These are phyloP conservation scores for Sclerospora graminicola DNA, from an alignment of 352 stramenopile genomes.

Conservation along the genomic window DNA sequence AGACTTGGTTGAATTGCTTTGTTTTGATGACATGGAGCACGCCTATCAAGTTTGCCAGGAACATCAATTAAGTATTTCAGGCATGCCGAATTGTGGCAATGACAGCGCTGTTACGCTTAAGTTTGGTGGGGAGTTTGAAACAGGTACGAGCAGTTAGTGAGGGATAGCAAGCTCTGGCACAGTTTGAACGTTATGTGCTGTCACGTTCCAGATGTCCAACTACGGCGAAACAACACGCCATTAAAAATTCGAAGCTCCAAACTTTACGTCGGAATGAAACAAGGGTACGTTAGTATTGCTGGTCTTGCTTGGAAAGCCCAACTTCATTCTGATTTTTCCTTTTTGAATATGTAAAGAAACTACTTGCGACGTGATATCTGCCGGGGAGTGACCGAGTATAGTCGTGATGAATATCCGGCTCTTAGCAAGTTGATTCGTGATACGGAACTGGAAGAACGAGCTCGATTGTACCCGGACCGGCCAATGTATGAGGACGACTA, in stretches of 20 bases:
- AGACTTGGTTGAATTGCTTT: slow-evolving; percentile 54
- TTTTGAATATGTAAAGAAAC: slow-evolving; percentile 22
- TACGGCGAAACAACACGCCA: slow-evolving; percentile 57
- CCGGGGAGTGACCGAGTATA: slow-evolving; percentile 76
- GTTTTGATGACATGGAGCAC: slow-evolving; percentile 77
- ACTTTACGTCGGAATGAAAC: slow-evolving; percentile 69
- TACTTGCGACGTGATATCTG: slow-evolving; percentile 63
- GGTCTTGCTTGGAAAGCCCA: neutral
- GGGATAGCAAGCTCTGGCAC: neutral
- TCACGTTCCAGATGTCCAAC: slow-evolving; percentile 36
- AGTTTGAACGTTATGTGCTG: slow-evolving; percentile 2
- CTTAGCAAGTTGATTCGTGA: slow-evolving; percentile 66
- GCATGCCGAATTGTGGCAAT: slow-evolving; percentile 29
- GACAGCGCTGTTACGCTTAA: slow-evolving; percentile 45
- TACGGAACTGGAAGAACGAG: slow-evolving; percentile 42
- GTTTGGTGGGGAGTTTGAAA: slow-evolving; percentile 71
- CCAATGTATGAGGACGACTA: slow-evolving; percentile 56
- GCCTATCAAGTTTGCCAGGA: slow-evolving; percentile 49
- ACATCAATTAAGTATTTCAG: slow-evolving; percentile 49
- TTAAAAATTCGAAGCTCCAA: slow-evolving; percentile 43
- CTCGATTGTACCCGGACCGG: slow-evolving; percentile 49
- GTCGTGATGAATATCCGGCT: slow-evolving; percentile 50
- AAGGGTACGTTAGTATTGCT: slow-evolving; percentile 39
- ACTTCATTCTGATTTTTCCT: neutral
- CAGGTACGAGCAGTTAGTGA: slow-evolving; percentile 26